A percentile compares a stretch with the other conserved stretches of the same genome.
Conservation (phyloP, 2,329 filamentous ascomycete species). For the Fusarium sp. region DNA sequence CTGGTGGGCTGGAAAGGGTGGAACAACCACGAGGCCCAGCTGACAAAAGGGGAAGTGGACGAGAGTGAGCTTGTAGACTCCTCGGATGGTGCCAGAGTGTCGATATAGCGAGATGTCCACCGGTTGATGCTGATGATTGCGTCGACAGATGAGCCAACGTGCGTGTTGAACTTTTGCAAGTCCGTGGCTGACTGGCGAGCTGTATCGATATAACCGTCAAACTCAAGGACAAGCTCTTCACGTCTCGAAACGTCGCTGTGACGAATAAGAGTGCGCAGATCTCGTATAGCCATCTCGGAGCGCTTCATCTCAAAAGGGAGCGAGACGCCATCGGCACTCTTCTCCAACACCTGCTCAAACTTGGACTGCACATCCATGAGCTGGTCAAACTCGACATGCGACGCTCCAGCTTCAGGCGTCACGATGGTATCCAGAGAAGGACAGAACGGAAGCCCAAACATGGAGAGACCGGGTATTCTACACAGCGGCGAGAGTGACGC, state of each 20-base stretch:
- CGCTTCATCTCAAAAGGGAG: conserved; percentile 84
- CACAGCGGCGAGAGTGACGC: conserved; percentile 77
- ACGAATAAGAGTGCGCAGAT: conserved; percentile 77
- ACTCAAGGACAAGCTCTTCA: conserved; percentile 79
- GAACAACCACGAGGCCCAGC: conserved; percentile 60
- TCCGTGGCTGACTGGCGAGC: conserved; percentile 73
- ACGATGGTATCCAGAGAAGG: conserved; percentile 46
- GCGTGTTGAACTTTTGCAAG: conserved; percentile 80
- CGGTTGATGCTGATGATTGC: conserved; percentile 79
- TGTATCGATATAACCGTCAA: conserved; percentile 79
- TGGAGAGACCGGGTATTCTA: conserved; percentile 72
- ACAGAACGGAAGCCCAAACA: conserved; percentile 75
- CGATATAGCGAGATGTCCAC: conserved; percentile 78
- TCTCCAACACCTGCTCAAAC: conserved; percentile 80
- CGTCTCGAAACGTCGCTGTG: conserved; percentile 75
- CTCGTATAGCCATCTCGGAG: conserved; percentile 78
- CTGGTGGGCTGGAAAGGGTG: conserved; percentile 71
- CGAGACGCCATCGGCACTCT: conserved; percentile 72
- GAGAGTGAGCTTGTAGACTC: conserved; percentile 46
- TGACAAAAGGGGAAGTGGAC: conserved; percentile 47
- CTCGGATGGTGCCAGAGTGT: conserved; percentile 63
- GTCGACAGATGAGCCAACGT: conserved; percentile 80
- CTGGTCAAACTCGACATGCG: conserved; percentile 75
- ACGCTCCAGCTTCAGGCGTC: conserved; percentile 36
- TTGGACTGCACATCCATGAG: conserved; percentile 80